phyloP scores from a whole-genome alignment of 345 rosid genomes.

The Acer campestre region DNA sequence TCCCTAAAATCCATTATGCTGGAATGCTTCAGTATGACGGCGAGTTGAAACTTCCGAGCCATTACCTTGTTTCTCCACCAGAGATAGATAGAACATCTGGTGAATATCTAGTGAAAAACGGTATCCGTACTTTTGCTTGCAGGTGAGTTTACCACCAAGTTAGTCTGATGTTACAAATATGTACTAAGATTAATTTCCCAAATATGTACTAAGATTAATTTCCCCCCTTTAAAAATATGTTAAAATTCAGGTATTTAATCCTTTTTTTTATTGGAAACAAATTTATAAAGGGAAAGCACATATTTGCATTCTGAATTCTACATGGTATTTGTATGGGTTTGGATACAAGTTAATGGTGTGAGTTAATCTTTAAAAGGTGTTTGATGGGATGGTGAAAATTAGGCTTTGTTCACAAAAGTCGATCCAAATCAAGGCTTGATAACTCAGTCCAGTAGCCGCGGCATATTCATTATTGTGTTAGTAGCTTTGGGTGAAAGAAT shows the following conservation, averaged over 20 bases:
- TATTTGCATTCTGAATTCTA: background rate
- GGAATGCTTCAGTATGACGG: conserved; percentile 99
- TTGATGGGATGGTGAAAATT: background rate
- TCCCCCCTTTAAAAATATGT: background rate
- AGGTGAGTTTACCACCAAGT: conserved; percentile 47
- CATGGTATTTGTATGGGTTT: background rate
- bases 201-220: background rate
- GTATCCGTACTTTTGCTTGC: conserved; percentile 90
- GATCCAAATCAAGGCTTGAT: background rate
- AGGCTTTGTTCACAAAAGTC: background rate
- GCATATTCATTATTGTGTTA: background rate
- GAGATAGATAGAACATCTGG: conserved; percentile 97
- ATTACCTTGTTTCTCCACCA: conserved; percentile 94
- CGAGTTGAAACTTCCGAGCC: conserved; percentile 82
- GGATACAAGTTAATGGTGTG: background rate
- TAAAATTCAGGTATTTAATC: background rate
- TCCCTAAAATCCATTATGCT: conserved; percentile 86
- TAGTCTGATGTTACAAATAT: background rate
- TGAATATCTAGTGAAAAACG: conserved; percentile 85
- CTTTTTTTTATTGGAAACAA: background rate
- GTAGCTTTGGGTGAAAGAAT: background rate
- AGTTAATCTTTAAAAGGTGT: background rate
- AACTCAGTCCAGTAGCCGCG: background rate
- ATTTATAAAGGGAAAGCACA: background rate
- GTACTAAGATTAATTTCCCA: background rate